These are phyloP conservation scores for Vitis rotundifolia DNA, from an alignment of 164 flowering plant genomes.

Conservation along the genomic window DNA sequence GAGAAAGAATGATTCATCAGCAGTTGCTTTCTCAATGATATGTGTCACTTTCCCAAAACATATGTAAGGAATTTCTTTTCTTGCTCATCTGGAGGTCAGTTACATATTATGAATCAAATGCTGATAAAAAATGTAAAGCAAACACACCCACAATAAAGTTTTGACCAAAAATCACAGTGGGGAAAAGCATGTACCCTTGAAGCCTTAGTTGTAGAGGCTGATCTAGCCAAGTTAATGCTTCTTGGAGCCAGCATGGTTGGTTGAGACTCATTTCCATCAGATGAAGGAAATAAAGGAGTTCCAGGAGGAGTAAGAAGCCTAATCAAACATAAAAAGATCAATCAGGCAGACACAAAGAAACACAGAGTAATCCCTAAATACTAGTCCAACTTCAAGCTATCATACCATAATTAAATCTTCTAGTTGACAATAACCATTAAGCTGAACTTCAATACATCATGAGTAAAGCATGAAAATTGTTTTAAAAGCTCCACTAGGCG, in stretches of 20 bases:
- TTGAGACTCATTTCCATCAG: constrained; percentile 58
- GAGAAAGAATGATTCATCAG: too few species aligned
- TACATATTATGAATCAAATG: background rate
- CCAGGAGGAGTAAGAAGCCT: constrained; percentile 99
- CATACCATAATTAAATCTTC: too few species aligned
- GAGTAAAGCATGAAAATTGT: too few species aligned
- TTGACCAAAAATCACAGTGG: background rate
- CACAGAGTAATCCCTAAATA: background rate
- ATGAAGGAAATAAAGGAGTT: constrained; percentile 73
- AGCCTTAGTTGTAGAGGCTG: constrained; percentile 61
- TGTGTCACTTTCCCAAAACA: too few species aligned
- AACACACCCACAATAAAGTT: background rate
- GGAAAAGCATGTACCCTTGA: constrained; percentile 63
- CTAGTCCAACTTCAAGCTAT: too few species aligned
- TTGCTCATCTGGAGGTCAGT: background rate
- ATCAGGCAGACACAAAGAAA: background rate
- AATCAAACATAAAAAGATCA: constrained; percentile 13
- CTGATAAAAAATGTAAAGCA: background rate
- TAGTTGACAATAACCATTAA: too few species aligned
- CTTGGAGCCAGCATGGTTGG: constrained; percentile 48
- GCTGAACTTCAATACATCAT: too few species aligned
- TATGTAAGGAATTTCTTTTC: background rate
- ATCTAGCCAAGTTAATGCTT: constrained; percentile 52
- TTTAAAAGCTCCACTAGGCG: too few species aligned
- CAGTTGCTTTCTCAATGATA: too few species aligned